Evolutionary conservation across 75 land plant genomes (phyloP).

Genomic region (Cryptomeria japonica): DNA sequence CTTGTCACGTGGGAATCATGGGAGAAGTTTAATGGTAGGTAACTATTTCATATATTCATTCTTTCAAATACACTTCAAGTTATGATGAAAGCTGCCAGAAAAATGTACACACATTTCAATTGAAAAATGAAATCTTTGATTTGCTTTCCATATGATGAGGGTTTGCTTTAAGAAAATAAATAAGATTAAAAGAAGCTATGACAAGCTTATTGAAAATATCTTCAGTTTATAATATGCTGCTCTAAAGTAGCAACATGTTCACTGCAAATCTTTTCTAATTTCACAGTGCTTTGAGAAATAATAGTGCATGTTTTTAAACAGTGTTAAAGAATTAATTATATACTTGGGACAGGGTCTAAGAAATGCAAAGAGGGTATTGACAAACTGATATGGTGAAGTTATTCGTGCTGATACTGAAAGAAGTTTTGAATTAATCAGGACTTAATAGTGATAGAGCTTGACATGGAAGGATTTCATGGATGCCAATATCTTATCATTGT

Average conservation of each 20-base stretch:
- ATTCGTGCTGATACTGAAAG: neutral
- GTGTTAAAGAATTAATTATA: neutral
- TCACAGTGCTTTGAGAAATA: neutral
- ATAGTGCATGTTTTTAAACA: neutral
- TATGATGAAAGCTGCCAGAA: neutral
- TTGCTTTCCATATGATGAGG: neutral
- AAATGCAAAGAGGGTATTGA: neutral
- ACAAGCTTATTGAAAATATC: neutral
- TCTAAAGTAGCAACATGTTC: neutral
- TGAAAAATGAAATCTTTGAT: neutral
- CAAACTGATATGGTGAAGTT: neutral
- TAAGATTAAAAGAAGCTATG: neutral
- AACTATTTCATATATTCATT: conserved; percentile 6
- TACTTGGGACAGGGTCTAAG: neutral
- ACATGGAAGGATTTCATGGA: neutral
- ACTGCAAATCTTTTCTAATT: neutral
- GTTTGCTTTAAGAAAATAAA: neutral
- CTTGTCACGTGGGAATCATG: conserved; percentile 53
- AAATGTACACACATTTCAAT: neutral
- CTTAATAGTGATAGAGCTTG: neutral
- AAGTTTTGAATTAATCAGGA: neutral
- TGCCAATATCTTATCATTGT: too few relatives aligned
- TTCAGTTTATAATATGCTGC: neutral
- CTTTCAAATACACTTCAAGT: neutral
- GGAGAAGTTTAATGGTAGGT: conserved; percentile 39